phyloP scores from a whole-genome alignment of 305 asterid species.

The Fraxinus sp. region DNA sequence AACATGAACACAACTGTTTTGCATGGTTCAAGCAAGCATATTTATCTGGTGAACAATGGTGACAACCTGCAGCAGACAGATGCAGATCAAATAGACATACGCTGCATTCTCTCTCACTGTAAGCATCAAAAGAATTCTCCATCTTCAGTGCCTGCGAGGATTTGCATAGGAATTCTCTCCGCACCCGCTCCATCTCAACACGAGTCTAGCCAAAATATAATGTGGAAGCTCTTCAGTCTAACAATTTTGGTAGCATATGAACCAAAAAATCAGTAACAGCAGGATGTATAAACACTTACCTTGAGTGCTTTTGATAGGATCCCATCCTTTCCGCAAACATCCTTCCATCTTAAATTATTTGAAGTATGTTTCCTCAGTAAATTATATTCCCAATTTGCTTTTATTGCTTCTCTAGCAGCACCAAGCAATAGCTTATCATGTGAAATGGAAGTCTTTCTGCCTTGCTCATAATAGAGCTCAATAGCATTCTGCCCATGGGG shows the following conservation, averaged over 20 bases:
- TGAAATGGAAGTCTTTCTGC: conserved; percentile 70
- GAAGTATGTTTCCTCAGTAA: conserved; percentile 56
- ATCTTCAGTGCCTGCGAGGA: conserved; percentile 73
- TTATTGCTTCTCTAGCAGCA: conserved; percentile 86
- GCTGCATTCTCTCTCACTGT: conserved; percentile 80
- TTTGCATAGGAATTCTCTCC: conserved; percentile 68
- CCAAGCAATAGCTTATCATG: conserved; percentile 86
- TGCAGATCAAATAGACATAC: conserved; percentile 78
- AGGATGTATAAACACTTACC: conserved; percentile 35
- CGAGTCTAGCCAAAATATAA: conserved; percentile 52
- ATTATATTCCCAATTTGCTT: conserved; percentile 80
- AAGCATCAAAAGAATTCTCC: conserved; percentile 82
- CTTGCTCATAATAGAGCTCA: conserved; percentile 72
- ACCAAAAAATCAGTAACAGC: not conserved
- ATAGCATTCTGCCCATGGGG: conserved; percentile 85
- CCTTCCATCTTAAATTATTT: conserved; percentile 68
- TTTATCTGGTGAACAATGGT: conserved; percentile 75
- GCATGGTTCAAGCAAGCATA: conserved; percentile 88
- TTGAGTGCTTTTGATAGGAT: conserved; percentile 63
- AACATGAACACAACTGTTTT: conserved; percentile 70
- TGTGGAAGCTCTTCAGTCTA: conserved; percentile 8
- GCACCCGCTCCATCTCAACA: conserved; percentile 65
- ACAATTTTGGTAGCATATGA: not conserved
- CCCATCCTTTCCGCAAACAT: conserved; percentile 82
- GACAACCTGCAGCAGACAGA: conserved; percentile 87